Percentiles rank a stretch among this genome's conserved stretches.
These are phyloP conservation scores for Tetrahymena thermophila DNA, from an alignment of 73 alveolate genomes.

Conservation along the genomic window DNA sequence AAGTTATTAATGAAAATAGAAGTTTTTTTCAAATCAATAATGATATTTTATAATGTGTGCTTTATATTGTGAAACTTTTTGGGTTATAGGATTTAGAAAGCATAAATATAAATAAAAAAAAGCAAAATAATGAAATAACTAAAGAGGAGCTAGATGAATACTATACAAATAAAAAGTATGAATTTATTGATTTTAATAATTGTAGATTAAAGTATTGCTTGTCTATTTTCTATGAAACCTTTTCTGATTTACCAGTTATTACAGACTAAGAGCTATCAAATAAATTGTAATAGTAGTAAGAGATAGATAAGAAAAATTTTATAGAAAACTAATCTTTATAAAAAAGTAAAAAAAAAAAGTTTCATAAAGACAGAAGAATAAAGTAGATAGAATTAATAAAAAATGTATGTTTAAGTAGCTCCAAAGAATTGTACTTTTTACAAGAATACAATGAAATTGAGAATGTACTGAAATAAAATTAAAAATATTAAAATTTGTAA, in stretches of 20 bases:
- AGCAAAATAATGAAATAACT: too few species aligned
- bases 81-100: background rate
- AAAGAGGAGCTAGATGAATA: background rate
- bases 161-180: too few species aligned
- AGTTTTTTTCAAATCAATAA: background rate
- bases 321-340: background rate
- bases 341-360: background rate
- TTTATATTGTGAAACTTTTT: background rate
- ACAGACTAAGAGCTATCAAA: background rate
- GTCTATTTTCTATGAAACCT: too few species aligned
- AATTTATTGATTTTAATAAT: background rate
- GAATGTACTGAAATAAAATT: background rate
- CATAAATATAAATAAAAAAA: too few species aligned
- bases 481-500: background rate
- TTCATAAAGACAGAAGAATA: background rate
- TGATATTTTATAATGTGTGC: too few species aligned
- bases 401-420: background rate
- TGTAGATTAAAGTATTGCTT: background rate
- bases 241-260: background rate
- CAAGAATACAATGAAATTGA: background rate
- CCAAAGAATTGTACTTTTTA: background rate
- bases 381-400: background rate
- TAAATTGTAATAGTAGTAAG: background rate
- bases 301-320: background rate
- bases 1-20: too few species aligned